Evolutionary conservation across 192 early-diverging fungal species (phyloP).

Genomic region (Backusella tarrabulga): DNA sequence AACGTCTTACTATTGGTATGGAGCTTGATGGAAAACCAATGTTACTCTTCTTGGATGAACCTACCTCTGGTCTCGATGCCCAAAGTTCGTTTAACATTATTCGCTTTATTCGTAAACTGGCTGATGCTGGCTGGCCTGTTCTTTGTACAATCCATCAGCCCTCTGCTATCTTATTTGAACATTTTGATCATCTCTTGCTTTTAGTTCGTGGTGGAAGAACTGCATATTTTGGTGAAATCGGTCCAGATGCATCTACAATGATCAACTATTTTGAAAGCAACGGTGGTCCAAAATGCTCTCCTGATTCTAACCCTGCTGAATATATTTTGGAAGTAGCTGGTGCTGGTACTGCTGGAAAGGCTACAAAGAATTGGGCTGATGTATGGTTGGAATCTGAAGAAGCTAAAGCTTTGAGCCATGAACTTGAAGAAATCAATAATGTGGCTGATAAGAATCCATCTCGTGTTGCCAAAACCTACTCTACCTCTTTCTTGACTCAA

Average conservation of each 20-base stretch:
- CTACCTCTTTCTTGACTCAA: slow-evolving; percentile 45
- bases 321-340: slow-evolving; percentile 83
- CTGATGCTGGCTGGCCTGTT: slow-evolving; percentile 67
- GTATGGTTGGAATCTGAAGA: slow-evolving; percentile 66
- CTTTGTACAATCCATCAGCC: slow-evolving; percentile 89
- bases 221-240: slow-evolving; percentile 84
- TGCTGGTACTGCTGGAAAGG: slow-evolving; percentile 54
- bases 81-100: slow-evolving; percentile 77
- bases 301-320: slow-evolving; percentile 76
- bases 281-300: slow-evolving; percentile 66
- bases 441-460: slow-evolving; percentile 27
- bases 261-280: slow-evolving; percentile 71
- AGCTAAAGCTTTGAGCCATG: slow-evolving; percentile 31
- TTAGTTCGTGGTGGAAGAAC: slow-evolving; percentile 77
- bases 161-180: slow-evolving; percentile 74
- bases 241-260: slow-evolving; percentile 61
- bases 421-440: slow-evolving; percentile 51
- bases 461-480: slow-evolving; percentile 42
- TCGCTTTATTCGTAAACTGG: slow-evolving; percentile 67
- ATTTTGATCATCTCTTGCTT: slow-evolving; percentile 81
- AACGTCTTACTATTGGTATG: slow-evolving; percentile 80
- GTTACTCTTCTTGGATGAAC: slow-evolving; percentile 77
- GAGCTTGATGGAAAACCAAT: slow-evolving; percentile 77
- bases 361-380: slow-evolving; percentile 66
- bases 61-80: slow-evolving; percentile 73